Percentiles rank a stretch among this genome's conserved stretches.
Evolutionary conservation across 805 yeast genomes (phyloP).

Genomic region (Kodamaea laetipori): DNA sequence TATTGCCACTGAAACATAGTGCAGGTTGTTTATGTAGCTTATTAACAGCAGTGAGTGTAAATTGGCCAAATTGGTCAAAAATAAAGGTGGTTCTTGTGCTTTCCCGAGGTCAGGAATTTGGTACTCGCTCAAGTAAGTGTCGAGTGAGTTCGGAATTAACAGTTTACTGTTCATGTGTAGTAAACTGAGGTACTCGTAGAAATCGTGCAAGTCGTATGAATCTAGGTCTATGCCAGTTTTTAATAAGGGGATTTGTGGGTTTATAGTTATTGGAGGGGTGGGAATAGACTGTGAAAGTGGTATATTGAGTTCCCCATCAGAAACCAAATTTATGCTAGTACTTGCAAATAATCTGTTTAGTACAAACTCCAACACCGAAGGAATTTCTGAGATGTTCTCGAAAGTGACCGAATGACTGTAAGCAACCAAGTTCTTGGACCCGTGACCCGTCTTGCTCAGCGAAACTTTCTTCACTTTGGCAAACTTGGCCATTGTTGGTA

Average conservation of each 20-base stretch:
- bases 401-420: constrained; percentile 14
- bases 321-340: background rate
- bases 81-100: background rate
- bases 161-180: constrained; percentile 21
- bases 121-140: constrained; percentile 11
- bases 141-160: constrained; percentile 13
- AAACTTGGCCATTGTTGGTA: constrained; percentile 14
- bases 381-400: constrained; percentile 4
- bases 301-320: background rate
- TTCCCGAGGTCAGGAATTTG: background rate
- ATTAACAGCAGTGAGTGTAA: background rate
- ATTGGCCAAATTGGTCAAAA: background rate
- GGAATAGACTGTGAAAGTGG: background rate
- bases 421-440: constrained; percentile 18
- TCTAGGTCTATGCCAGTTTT: background rate
- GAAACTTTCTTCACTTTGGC: constrained; percentile 15
- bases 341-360: background rate
- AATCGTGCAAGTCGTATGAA: constrained; percentile 15
- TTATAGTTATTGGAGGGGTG: background rate
- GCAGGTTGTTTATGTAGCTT: background rate
- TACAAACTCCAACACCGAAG: constrained; percentile 11
- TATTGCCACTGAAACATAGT: background rate
- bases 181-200: constrained; percentile 23
- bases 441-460: constrained; percentile 24
- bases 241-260: background rate